These are phyloP conservation scores for Schizonepeta tenuifolia DNA, from an alignment of 257 asterid genomes.

Conservation along the genomic window DNA sequence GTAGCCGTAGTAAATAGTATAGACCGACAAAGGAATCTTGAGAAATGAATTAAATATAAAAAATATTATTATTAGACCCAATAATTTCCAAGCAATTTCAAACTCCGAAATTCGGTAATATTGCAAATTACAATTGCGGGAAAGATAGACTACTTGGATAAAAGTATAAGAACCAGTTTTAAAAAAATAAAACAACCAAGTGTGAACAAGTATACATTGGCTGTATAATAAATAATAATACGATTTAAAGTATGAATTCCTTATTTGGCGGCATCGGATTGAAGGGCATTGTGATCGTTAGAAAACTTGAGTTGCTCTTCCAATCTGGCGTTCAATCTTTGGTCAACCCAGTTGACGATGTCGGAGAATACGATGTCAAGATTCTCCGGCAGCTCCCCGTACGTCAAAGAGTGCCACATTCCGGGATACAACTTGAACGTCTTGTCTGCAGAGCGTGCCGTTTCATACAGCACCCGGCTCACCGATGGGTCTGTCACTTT, in stretches of 20 bases:
- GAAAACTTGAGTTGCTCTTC: conserved; percentile 51
- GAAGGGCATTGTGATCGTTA: conserved; percentile 38
- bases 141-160: neutral
- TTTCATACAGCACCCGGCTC: conserved; percentile 62
- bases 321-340: conserved; percentile 36
- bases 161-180: neutral
- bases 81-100: neutral
- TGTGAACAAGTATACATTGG: neutral
- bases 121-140: neutral
- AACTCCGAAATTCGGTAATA: neutral
- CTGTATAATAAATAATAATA: neutral
- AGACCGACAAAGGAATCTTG: neutral
- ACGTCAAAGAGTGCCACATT: conserved; percentile 92
- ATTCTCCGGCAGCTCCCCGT: conserved; percentile 85
- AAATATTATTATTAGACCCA: neutral
- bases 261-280: conserved; percentile 2
- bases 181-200: neutral
- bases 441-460: conserved; percentile 76
- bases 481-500: conserved; percentile 68
- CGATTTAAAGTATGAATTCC: neutral
- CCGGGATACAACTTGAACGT: conserved; percentile 82
- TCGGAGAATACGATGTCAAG: conserved; percentile 68
- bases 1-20: no score
- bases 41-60: neutral
- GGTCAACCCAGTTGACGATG: conserved; percentile 61